Evolutionary conservation across 805 yeast species (phyloP).

Genomic region (Wickerhamiella shivajii): DNA sequence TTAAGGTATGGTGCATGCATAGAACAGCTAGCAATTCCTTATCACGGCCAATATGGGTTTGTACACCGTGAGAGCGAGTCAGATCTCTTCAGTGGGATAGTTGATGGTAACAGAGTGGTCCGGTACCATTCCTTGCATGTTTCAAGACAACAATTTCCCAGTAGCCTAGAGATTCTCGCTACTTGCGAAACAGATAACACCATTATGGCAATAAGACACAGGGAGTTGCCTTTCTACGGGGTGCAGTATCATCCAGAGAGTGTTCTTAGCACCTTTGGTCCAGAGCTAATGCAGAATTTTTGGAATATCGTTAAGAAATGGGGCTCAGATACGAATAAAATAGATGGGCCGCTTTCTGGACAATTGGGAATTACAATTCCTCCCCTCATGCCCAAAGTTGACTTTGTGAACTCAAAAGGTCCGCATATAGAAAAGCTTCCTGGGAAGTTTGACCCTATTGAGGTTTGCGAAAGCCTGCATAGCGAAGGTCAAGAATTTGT

Average conservation of each 20-base stretch:
- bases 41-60: slow-evolving; percentile 73
- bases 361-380: neutral
- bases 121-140: slow-evolving; percentile 73
- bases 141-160: slow-evolving; percentile 1
- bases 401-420: too few species aligned
- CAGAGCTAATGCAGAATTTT: slow-evolving; percentile 44
- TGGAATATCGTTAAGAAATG: slow-evolving; percentile 32
- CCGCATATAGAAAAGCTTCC: slow-evolving; percentile 1
- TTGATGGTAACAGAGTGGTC: slow-evolving; percentile 45
- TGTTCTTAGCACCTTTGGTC: slow-evolving; percentile 64
- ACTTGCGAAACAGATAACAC: slow-evolving; percentile 30
- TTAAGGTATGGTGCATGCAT: slow-evolving; percentile 44
- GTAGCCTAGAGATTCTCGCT: slow-evolving; percentile 8
- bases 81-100: slow-evolving; percentile 32
- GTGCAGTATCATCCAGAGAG: slow-evolving; percentile 98
- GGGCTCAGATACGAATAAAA: too few species aligned
- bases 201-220: slow-evolving; percentile 70
- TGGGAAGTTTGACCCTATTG: slow-evolving; percentile 4
- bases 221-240: slow-evolving; percentile 57
- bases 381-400: too few species aligned
- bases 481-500: slow-evolving; percentile 33
- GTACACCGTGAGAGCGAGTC: slow-evolving; percentile 27
- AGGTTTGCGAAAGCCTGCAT: slow-evolving; percentile 10
- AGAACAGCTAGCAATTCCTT: slow-evolving; percentile 38
- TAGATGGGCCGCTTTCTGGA: neutral